Evolutionary conservation across 805 yeast genomes (phyloP).

Genomic region (Maudiozyma saulgeensis): DNA sequence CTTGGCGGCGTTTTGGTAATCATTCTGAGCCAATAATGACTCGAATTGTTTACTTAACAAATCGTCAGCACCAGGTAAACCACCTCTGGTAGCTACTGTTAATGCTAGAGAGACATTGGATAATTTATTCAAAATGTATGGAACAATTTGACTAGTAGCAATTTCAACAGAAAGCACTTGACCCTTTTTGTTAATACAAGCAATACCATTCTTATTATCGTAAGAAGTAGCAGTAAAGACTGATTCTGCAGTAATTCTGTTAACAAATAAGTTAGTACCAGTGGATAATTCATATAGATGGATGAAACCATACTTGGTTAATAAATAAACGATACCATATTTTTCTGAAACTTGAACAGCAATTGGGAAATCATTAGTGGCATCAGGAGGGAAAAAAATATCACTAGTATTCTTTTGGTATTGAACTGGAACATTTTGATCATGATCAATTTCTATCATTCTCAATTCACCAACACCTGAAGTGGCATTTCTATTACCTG

Average conservation of each 20-base stretch:
- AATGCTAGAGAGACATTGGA: slow-evolving; percentile 82
- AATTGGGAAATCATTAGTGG: slow-evolving; percentile 92
- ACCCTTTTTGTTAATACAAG: slow-evolving; percentile 91
- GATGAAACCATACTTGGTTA: slow-evolving; percentile 94
- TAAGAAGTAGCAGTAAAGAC: slow-evolving; percentile 81
- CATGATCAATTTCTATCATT: slow-evolving; percentile 93
- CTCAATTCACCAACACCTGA: slow-evolving; percentile 75
- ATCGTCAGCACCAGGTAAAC: slow-evolving; percentile 93
- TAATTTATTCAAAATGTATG: slow-evolving; percentile 78
- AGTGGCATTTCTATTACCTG: slow-evolving; percentile 79
- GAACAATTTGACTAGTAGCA: slow-evolving; percentile 73
- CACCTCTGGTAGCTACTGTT: slow-evolving; percentile 87
- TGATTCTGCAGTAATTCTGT: slow-evolving; percentile 92
- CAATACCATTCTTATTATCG: slow-evolving; percentile 67
- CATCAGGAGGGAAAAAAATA: slow-evolving; percentile 94
- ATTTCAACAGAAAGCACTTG: slow-evolving; percentile 90
- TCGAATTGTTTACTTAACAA: slow-evolving; percentile 88
- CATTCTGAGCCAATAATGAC: slow-evolving; percentile 70
- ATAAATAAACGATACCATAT: slow-evolving; percentile 78
- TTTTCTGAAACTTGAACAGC: slow-evolving; percentile 76
- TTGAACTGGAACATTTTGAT: slow-evolving; percentile 60
- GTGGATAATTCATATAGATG: slow-evolving; percentile 91
- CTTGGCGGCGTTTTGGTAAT: slow-evolving; percentile 86
- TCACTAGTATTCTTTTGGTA: slow-evolving; percentile 86
- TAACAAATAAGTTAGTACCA: slow-evolving; percentile 86